These are phyloP conservation scores for Schizochytrium sp. DNA, from an alignment of 108 stramenopile species.

Conservation along the genomic window DNA sequence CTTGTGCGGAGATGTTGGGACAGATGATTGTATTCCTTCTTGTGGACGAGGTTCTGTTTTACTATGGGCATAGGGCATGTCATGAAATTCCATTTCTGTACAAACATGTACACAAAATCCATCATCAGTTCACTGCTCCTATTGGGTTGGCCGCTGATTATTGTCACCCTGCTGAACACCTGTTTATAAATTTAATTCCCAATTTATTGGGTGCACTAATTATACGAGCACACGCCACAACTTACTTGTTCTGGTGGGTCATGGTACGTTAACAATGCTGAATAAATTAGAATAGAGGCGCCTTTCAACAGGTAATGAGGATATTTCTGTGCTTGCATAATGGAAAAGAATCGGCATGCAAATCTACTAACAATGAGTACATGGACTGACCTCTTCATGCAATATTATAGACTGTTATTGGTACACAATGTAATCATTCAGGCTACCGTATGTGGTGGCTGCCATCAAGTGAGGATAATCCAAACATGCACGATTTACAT, in stretches of 20 bases:
- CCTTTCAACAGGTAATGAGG: too few relatives aligned
- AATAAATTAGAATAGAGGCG: too few relatives aligned
- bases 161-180: background rate
- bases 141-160: constrained; percentile 41
- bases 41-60: constrained; percentile 30
- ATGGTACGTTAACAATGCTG: background rate
- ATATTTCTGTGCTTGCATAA: too few relatives aligned
- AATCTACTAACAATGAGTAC: too few relatives aligned
- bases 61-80: background rate
- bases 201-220: constrained; percentile 9
- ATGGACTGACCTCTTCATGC: too few relatives aligned
- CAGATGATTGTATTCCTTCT: background rate
- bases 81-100: constrained; percentile 37
- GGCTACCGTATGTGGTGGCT: constrained; percentile 38
- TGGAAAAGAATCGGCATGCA: too few relatives aligned
- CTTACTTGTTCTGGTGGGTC: constrained; percentile 5
- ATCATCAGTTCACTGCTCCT: constrained; percentile 27
- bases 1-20: constrained; percentile 7
- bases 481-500: constrained; percentile 49
- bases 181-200: constrained; percentile 18
- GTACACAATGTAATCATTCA: constrained; percentile 11
- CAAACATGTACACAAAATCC: constrained; percentile 51
- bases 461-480: background rate
- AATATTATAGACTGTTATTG: background rate
- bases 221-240: background rate